A percentile compares a stretch with the other conserved stretches of the same genome.
These are phyloP conservation scores for Letharia columbiana DNA, from an alignment of 495 filamentous ascomycete species.

Conservation along the genomic window DNA sequence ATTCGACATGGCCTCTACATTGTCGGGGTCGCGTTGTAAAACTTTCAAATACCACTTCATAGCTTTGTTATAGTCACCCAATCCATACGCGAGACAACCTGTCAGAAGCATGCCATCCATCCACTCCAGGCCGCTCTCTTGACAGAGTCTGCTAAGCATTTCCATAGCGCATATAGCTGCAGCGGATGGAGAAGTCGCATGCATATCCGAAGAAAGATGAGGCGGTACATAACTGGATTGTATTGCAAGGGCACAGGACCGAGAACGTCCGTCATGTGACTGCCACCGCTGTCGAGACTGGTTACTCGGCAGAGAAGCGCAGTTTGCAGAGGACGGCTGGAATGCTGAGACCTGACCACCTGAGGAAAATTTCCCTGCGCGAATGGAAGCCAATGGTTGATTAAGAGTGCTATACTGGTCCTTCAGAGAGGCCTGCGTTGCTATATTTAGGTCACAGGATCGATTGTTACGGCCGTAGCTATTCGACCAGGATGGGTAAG, in stretches of 20 bases:
- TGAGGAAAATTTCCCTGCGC: not conserved
- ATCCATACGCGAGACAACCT: constrained; percentile 86
- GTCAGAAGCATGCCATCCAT: constrained; percentile 90
- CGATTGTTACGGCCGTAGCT: constrained; percentile 11
- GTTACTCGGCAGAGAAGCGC: not conserved
- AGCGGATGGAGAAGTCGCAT: constrained; percentile 46
- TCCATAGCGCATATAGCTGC: constrained; percentile 63
- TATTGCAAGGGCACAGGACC: not conserved
- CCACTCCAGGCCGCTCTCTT: constrained; percentile 87
- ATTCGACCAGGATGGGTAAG: constrained; percentile 24
- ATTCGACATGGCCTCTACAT: constrained; percentile 94
- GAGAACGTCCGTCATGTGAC: constrained; percentile 5
- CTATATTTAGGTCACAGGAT: not conserved
- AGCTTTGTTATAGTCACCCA: constrained; percentile 80
- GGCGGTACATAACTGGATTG: constrained; percentile 21
- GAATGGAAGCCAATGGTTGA: constrained; percentile 1
- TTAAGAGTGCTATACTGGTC: not conserved
- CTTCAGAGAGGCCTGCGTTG: not conserved
- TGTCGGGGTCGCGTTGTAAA: constrained; percentile 66
- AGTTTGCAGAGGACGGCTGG: not conserved
- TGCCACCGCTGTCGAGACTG: constrained; percentile 13
- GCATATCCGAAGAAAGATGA: constrained; percentile 34
- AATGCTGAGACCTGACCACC: constrained; percentile 2
- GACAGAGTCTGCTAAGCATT: constrained; percentile 71
- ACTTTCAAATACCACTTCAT: constrained; percentile 85